Percentiles rank a stretch among this genome's conserved stretches.
phyloP scores from a whole-genome alignment of 1,284 basidiomycete genomes.

The Austropuccinia psidii region DNA sequence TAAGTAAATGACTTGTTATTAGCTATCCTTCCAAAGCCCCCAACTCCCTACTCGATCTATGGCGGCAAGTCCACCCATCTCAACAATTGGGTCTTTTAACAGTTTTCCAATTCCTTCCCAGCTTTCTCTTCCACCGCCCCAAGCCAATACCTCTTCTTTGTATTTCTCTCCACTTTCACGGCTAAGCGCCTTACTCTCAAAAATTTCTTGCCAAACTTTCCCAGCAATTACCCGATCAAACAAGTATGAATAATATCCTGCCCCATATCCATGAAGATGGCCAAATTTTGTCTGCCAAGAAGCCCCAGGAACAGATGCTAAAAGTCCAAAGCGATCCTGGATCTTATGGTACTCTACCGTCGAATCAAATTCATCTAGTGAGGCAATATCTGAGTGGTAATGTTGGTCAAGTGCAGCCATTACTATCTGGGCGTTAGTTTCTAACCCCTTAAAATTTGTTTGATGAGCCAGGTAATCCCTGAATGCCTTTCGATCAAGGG shows the following conservation, averaged over 20 bases:
- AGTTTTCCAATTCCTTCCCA: slow-evolving; percentile 45
- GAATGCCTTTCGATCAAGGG: slow-evolving; percentile 43
- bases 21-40: slow-evolving; percentile 9
- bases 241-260: slow-evolving; percentile 47
- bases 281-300: slow-evolving; percentile 45
- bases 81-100: slow-evolving; percentile 40
- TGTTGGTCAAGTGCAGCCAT: slow-evolving; percentile 45
- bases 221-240: slow-evolving; percentile 46
- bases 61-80: neutral
- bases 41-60: neutral
- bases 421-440: slow-evolving; percentile 46
- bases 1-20: no score
- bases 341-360: slow-evolving; percentile 40
- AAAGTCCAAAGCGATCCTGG: slow-evolving; percentile 30
- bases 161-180: slow-evolving; percentile 43
- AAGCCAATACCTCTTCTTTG: slow-evolving; percentile 42
- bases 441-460: slow-evolving; percentile 42
- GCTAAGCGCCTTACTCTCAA: slow-evolving; percentile 41
- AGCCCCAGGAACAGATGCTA: neutral
- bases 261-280: slow-evolving; percentile 47
- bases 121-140: slow-evolving; percentile 45
- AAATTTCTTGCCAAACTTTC: slow-evolving; percentile 44
- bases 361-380: slow-evolving; percentile 39
- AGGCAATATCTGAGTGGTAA: slow-evolving; percentile 42
- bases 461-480: slow-evolving; percentile 40